Base-by-base conservation (phyloP, 2,329 filamentous ascomycete species). In the Paecilomyces formosus region DNA sequence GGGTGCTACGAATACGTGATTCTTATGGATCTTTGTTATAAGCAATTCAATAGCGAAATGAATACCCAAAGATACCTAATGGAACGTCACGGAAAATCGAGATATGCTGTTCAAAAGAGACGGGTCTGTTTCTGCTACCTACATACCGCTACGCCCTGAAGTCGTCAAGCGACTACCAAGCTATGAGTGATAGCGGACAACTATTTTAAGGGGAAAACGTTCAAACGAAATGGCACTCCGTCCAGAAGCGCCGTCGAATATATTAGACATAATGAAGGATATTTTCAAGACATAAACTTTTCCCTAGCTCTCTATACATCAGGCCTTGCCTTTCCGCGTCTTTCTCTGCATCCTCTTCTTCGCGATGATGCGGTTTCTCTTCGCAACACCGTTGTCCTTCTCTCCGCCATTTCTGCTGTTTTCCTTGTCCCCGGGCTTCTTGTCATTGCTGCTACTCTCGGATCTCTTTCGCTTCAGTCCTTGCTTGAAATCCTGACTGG, bases 261-360 rank as follows among this genome's bases (percentile, higher is more conserved):
- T 45, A 45, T 21, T 45, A 45, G 15, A 45, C 39, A 45, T 45
- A 26, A 52, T 18, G 21, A 51, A 51, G 22, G 51, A 31, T 33
- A 54, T 33, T 31, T 31, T 57, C 59, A 61, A 56, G 18, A 52
- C 22, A 52, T 52, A n/a, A 24, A 52, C 50, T 52, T 52, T 52
- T 52, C 26, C 50, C 50, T n/a, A 26, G 33, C 24, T 24, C 24
- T 24, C 11, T 45, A 6, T 45, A 45, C 50, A 52, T 61, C 31
- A 69, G 52, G 64, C 64, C 62, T 70, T 72, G 53, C 72, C 69
- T 61, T 87, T 88, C 74, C 88, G 88, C 60, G 73, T 70, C 63
- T 78, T 80, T 57, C 91, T 85, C 79, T 88, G 83, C 78, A 88
- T 84, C 62, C 91, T 82, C 79, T 96, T 97, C 74, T 90, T 87